phyloP scores from a whole-genome alignment of 2,329 filamentous ascomycete genomes.

The Xylaria arbuscula region DNA sequence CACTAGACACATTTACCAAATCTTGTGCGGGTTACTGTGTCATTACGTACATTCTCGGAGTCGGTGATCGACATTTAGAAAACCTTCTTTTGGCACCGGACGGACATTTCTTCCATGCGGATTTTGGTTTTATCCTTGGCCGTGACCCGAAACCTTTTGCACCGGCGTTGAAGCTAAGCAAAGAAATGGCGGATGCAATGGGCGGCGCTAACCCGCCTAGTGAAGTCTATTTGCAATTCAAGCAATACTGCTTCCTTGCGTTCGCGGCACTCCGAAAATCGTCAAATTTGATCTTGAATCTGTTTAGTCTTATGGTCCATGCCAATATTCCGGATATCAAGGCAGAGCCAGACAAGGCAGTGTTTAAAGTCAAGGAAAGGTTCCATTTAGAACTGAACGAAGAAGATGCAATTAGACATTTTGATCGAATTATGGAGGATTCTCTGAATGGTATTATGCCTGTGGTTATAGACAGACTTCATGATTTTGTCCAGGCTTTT shows the following conservation, averaged over 20 bases:
- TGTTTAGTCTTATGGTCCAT: conserved; percentile 97
- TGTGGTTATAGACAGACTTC: conserved; percentile 92
- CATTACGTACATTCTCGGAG: conserved; percentile 96
- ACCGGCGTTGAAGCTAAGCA: conserved; percentile 94
- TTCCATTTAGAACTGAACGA: conserved; percentile 93
- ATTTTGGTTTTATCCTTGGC: conserved; percentile 97
- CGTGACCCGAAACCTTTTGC: conserved; percentile 98
- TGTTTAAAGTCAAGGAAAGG: conserved; percentile 92
- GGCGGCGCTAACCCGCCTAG: conserved; percentile 76
- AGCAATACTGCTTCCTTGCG: conserved; percentile 94
- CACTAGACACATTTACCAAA: conserved; percentile 94
- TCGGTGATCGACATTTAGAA: conserved; percentile 94
- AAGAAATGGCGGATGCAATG: conserved; percentile 99
- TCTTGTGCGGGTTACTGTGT: conserved; percentile 98
- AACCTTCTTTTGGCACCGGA: conserved; percentile 92
- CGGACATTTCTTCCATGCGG: conserved; percentile 96
- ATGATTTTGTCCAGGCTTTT: conserved; percentile 93
- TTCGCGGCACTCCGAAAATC: conserved; percentile 92
- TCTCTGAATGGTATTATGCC: conserved; percentile 90
- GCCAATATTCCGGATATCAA: conserved; percentile 97
- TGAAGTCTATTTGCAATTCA: conserved; percentile 87
- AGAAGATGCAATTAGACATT: conserved; percentile 88
- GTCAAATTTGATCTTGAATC: conserved; percentile 89
- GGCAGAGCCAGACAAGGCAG: conserved; percentile 91
- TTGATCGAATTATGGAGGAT: conserved; percentile 91